Percentiles rank a stretch among this genome's conserved stretches.
These are phyloP conservation scores for Mycena citricolor DNA, from an alignment of 1,284 basidiomycete genomes.

Conservation along the genomic window DNA sequence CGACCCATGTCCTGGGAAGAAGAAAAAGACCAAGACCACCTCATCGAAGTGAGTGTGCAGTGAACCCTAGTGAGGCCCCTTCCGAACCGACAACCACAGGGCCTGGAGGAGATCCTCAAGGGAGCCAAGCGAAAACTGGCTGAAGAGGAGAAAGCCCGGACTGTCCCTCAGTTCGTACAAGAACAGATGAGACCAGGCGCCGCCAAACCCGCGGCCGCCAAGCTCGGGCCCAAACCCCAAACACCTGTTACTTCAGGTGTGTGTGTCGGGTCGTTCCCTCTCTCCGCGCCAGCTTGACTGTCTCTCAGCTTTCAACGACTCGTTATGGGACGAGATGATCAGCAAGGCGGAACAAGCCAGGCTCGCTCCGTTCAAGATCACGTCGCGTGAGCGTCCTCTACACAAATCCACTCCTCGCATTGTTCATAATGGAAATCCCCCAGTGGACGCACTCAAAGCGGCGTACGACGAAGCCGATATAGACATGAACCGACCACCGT, in stretches of 20 bases:
- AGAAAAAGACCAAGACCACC: slow-evolving; percentile 15
- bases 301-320: slow-evolving; percentile 29
- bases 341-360: slow-evolving; percentile 30
- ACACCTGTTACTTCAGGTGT: background rate
- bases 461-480: slow-evolving; percentile 31
- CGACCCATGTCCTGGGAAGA: slow-evolving; percentile 4
- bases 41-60: slow-evolving; percentile 8
- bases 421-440: background rate
- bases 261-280: slow-evolving; percentile 2
- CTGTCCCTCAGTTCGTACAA: background rate
- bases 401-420: background rate
- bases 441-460: slow-evolving; percentile 34
- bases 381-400: slow-evolving; percentile 28
- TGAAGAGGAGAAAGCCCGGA: slow-evolving; percentile 9
- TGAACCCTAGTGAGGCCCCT: background rate
- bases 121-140: slow-evolving; percentile 8
- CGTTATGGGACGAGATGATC: slow-evolving; percentile 35
- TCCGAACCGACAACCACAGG: slow-evolving; percentile 4
- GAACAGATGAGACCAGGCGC: too few relatives aligned
- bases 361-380: slow-evolving; percentile 29
- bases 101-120: slow-evolving; percentile 2
- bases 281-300: background rate
- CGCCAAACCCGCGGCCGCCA: too few relatives aligned
- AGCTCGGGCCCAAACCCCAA: slow-evolving; percentile 5
- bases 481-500: slow-evolving; percentile 30